A percentile compares a stretch with the other conserved stretches of the same genome.
These are phyloP conservation scores for Zangia roseola DNA, from an alignment of 768 basidiomycete species.

Conservation along the genomic window DNA sequence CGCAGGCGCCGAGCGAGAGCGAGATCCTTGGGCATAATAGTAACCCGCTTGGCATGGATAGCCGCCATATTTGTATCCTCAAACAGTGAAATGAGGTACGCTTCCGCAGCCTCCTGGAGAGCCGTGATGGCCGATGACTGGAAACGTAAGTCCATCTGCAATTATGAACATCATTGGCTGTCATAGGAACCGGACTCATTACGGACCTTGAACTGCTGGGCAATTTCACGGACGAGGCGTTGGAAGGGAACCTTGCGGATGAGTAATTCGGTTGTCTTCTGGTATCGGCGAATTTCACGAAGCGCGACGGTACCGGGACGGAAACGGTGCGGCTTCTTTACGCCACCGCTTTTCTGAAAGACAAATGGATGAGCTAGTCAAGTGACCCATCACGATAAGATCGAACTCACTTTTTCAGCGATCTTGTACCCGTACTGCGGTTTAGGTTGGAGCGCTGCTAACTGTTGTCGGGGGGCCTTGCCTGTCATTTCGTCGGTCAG, in stretches of 20 bases:
- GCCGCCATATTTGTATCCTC: conserved; percentile 8
- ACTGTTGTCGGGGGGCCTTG: conserved; percentile 63
- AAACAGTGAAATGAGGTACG: conserved; percentile 3
- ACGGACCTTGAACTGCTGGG: conserved; percentile 82
- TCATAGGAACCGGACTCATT: too few relatives aligned
- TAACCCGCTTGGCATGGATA: conserved; percentile 2
- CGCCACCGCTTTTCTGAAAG: conserved; percentile 69
- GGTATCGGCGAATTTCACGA: conserved; percentile 84
- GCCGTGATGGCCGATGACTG: conserved; percentile 7
- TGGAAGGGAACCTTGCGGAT: conserved; percentile 90
- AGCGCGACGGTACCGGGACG: conserved; percentile 82
- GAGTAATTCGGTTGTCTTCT: conserved; percentile 82
- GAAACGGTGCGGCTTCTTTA: conserved; percentile 91
- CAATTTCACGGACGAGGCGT: conserved; percentile 85
- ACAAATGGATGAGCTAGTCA: not conserved
- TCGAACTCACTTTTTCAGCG: conserved; percentile 34
- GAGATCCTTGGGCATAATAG: conserved; percentile 31
- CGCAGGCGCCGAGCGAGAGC: conserved; percentile 74
- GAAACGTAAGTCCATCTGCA: conserved; percentile 3
- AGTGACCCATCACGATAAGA: not conserved
- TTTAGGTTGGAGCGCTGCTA: conserved; percentile 64
- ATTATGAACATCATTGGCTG: too few relatives aligned
- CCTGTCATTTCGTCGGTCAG: too few relatives aligned
- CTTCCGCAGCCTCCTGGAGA: conserved; percentile 4
- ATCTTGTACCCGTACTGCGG: too few relatives aligned